Conservation (phyloP, 441 rosid genomes). For the Syzygium syzygioides region DNA sequence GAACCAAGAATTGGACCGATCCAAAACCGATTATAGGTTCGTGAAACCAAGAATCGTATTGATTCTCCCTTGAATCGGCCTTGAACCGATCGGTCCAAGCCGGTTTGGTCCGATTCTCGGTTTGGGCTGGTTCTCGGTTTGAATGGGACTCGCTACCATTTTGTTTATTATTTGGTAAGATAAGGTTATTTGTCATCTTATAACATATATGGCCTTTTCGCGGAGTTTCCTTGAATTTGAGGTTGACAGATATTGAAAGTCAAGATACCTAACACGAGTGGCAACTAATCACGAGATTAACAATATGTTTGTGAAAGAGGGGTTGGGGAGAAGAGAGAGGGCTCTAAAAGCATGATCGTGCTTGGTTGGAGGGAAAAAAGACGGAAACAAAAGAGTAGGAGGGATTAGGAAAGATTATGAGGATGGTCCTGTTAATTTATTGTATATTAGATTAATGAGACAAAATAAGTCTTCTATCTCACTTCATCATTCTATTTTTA, state of each 20-base stretch:
- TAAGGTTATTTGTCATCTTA: not conserved
- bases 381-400: not conserved
- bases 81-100: rapidly evolving
- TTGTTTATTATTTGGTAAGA: not conserved
- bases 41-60: rapidly evolving
- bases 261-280: not conserved
- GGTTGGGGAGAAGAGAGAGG: not conserved
- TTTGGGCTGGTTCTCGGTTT: rapidly evolving
- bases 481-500: not conserved
- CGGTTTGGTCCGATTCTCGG: rapidly evolving
- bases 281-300: not conserved
- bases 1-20: not conserved
- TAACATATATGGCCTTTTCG: not conserved
- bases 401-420: not conserved
- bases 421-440: not conserved
- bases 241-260: not conserved
- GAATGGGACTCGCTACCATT: rapidly evolving
- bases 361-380: not conserved
- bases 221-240: not conserved
- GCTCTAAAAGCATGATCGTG: not conserved
- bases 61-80: rapidly evolving
- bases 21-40: rapidly evolving
- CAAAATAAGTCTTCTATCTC: not conserved
- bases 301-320: not conserved
- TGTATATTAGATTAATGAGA: not conserved